These are phyloP conservation scores for Daldinia decipiens DNA, from an alignment of 495 filamentous ascomycete species.

Conservation along the genomic window DNA sequence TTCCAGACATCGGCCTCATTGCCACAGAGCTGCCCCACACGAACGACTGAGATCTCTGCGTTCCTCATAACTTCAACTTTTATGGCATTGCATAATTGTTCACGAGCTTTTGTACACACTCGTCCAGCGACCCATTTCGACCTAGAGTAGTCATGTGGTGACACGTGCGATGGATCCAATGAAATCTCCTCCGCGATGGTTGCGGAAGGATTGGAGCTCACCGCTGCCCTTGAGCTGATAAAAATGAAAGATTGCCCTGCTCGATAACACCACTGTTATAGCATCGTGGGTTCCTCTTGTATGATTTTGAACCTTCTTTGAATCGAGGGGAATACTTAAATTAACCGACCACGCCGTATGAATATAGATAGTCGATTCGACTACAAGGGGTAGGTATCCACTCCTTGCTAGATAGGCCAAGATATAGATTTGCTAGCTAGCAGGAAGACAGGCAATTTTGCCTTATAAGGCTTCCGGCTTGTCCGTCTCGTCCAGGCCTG, in stretches of 20 bases:
- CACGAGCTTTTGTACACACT: slow-evolving; percentile 54
- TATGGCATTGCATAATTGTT: neutral
- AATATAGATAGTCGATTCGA: slow-evolving; percentile 60
- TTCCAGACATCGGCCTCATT: slow-evolving; percentile 67
- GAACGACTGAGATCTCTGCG: slow-evolving; percentile 59
- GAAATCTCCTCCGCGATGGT: slow-evolving; percentile 62
- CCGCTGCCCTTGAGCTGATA: slow-evolving; percentile 61
- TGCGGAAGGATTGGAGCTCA: slow-evolving; percentile 44
- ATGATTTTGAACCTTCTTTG: slow-evolving; percentile 59
- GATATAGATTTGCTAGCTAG: slow-evolving; percentile 47
- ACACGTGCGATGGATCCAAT: slow-evolving; percentile 58
- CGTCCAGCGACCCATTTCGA: slow-evolving; percentile 68
- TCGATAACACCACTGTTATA: slow-evolving; percentile 62
- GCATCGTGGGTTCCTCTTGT: slow-evolving; percentile 63
- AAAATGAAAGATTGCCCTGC: slow-evolving; percentile 59
- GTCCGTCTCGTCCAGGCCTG: neutral
- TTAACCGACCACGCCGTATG: slow-evolving; percentile 77
- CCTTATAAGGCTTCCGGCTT: neutral
- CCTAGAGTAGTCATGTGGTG: slow-evolving; percentile 65
- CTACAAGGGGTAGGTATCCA: slow-evolving; percentile 48
- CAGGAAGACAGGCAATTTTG: slow-evolving; percentile 46
- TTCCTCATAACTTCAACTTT: slow-evolving; percentile 31
- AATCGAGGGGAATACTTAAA: slow-evolving; percentile 66
- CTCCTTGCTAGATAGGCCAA: slow-evolving; percentile 54
- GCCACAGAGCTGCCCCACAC: slow-evolving; percentile 69